Percentiles rank a stretch among this genome's conserved stretches.
Evolutionary conservation across 2,329 filamentous ascomycete species (phyloP).

Genomic region (Geosmithia flava): DNA sequence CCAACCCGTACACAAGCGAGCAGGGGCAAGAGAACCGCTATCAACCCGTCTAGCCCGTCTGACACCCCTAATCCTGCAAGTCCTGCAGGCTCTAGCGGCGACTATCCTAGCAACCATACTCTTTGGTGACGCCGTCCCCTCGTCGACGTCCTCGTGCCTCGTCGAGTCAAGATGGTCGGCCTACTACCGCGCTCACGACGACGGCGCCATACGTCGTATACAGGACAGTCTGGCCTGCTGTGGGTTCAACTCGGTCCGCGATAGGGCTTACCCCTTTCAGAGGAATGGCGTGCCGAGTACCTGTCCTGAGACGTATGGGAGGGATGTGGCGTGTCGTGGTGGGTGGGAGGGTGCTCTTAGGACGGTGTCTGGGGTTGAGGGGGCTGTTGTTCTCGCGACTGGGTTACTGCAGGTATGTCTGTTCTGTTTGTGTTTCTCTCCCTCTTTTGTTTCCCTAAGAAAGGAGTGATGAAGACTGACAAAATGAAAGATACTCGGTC

Average conservation of each 20-base stretch:
- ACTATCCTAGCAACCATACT: slow-evolving; percentile 32
- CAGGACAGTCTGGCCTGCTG: slow-evolving; percentile 58
- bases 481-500: slow-evolving; percentile 14
- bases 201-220: slow-evolving; percentile 37
- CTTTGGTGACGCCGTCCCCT: slow-evolving; percentile 19
- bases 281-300: slow-evolving; percentile 9
- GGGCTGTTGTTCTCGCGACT: slow-evolving; percentile 39
- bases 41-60: slow-evolving; percentile 8
- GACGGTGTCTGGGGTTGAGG: slow-evolving; percentile 37
- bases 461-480: not conserved
- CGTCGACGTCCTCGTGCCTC: slow-evolving; percentile 29
- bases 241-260: slow-evolving; percentile 42
- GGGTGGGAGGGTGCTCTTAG: slow-evolving; percentile 46
- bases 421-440: not conserved
- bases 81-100: slow-evolving; percentile 26
- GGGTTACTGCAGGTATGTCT: slow-evolving; percentile 43
- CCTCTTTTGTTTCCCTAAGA: not conserved
- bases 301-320: slow-evolving; percentile 34
- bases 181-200: slow-evolving; percentile 40
- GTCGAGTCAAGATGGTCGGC: slow-evolving; percentile 43
- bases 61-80: slow-evolving; percentile 21
- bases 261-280: slow-evolving; percentile 53
- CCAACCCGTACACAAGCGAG: not conserved
- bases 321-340: slow-evolving; percentile 32
- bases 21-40: not conserved